These are phyloP conservation scores for Acrocalymma vagum DNA, from an alignment of 2,329 filamentous ascomycete genomes.

Conservation along the genomic window DNA sequence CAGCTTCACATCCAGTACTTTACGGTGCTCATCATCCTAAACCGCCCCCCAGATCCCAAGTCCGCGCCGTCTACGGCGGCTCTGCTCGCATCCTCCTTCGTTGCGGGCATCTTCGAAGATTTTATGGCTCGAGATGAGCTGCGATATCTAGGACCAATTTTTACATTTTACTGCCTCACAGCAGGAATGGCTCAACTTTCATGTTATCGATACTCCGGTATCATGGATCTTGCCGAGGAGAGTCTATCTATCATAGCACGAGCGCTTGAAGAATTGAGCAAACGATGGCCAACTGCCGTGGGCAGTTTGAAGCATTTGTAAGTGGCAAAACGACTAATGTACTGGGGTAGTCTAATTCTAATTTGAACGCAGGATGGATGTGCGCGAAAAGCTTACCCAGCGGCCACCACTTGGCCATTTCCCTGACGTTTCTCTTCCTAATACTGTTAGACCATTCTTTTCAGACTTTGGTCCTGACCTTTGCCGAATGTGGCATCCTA, in stretches of 20 bases:
- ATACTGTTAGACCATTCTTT: constrained; percentile 37
- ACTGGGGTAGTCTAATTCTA: no score
- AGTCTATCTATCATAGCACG: constrained; percentile 36
- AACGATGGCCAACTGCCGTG: constrained; percentile 40
- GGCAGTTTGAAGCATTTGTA: constrained; percentile 40
- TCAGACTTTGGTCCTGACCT: constrained; percentile 41
- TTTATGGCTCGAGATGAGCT: constrained; percentile 53
- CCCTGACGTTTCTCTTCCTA: constrained; percentile 35
- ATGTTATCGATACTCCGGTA: constrained; percentile 45
- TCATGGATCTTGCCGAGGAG: constrained; percentile 35
- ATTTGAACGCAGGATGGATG: constrained; percentile 32
- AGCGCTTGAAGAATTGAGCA: constrained; percentile 40
- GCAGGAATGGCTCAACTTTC: constrained; percentile 52
- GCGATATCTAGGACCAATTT: constrained; percentile 50
- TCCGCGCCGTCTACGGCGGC: constrained; percentile 46
- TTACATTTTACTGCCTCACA: constrained; percentile 52
- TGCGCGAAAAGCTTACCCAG: constrained; percentile 39
- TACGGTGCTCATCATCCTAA: constrained; percentile 48
- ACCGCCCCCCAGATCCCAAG: constrained; percentile 41
- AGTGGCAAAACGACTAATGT: constrained; percentile 2
- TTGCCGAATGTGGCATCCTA: constrained; percentile 39
- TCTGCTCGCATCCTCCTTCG: constrained; percentile 51
- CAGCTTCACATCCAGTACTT: constrained; percentile 52
- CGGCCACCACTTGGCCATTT: constrained; percentile 35
- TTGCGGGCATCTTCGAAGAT: constrained; percentile 54